Evolutionary conservation across 2,329 filamentous ascomycete genomes (phyloP).

Genomic region (Aureobasidium pullulans): DNA sequence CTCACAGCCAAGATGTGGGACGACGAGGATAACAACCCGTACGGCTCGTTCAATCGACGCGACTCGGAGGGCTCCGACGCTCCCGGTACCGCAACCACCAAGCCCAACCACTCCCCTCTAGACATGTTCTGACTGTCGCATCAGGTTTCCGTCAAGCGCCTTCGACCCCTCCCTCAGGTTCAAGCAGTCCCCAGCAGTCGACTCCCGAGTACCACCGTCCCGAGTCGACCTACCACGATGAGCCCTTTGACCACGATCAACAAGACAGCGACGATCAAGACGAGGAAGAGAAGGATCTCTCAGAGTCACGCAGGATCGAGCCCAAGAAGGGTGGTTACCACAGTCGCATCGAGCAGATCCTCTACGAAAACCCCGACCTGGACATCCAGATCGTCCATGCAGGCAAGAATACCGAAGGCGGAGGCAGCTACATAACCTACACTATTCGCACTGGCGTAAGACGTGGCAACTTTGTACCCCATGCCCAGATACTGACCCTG

Average conservation of each 20-base stretch:
- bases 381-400: slow-evolving; percentile 90
- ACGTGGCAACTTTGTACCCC: neutral
- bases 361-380: slow-evolving; percentile 88
- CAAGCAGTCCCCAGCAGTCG: slow-evolving; percentile 4
- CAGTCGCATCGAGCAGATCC: slow-evolving; percentile 92
- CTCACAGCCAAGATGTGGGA: slow-evolving; percentile 75
- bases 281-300: slow-evolving; percentile 42
- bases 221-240: slow-evolving; percentile 10
- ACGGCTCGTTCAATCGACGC: slow-evolving; percentile 85
- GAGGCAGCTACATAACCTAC: slow-evolving; percentile 91
- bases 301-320: slow-evolving; percentile 38
- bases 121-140: slow-evolving; percentile 1
- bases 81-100: slow-evolving; percentile 37
- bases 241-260: slow-evolving; percentile 61
- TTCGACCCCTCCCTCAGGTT: slow-evolving; percentile 23
- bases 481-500: neutral
- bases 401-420: slow-evolving; percentile 88
- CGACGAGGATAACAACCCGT: slow-evolving; percentile 98
- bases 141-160: slow-evolving; percentile 11
- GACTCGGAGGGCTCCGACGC: slow-evolving; percentile 68
- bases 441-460: slow-evolving; percentile 89
- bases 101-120: neutral
- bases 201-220: slow-evolving; percentile 8
- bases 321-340: slow-evolving; percentile 82
- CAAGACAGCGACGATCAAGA: slow-evolving; percentile 54